Conservation (phyloP, 108 stramenopile species). For the Conticribra weissflogii region DNA sequence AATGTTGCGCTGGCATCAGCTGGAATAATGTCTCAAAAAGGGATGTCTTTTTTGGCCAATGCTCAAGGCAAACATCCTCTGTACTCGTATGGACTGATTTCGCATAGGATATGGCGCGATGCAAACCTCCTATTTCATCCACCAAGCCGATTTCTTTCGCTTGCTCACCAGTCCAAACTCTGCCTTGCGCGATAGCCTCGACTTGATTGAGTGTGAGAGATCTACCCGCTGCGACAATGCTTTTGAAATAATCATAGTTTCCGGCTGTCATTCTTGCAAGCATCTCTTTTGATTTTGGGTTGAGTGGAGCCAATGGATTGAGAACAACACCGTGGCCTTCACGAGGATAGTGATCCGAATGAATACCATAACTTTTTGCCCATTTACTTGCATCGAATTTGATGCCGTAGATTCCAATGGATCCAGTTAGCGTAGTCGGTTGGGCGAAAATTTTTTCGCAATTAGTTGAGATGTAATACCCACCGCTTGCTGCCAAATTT, state of each 20-base stretch:
- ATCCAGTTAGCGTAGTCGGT: slow-evolving; percentile 74
- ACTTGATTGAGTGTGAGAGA: slow-evolving; percentile 54
- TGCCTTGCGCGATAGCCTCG: slow-evolving; percentile 62
- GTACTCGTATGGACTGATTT: slow-evolving; percentile 52
- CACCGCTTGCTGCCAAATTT: slow-evolving; percentile 79
- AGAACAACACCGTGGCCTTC: slow-evolving; percentile 57
- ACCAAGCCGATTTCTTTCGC: slow-evolving; percentile 71
- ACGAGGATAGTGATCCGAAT: slow-evolving; percentile 56
- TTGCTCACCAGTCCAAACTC: slow-evolving; percentile 81
- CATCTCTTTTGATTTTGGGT: slow-evolving; percentile 58
- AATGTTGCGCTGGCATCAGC: neutral
- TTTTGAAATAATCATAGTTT: slow-evolving; percentile 73
- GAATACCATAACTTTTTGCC: slow-evolving; percentile 67
- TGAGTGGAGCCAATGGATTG: slow-evolving; percentile 65
- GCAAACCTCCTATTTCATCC: slow-evolving; percentile 74
- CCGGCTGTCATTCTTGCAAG: slow-evolving; percentile 51
- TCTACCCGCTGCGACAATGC: slow-evolving; percentile 62
- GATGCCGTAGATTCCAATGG: slow-evolving; percentile 78
- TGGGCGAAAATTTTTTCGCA: slow-evolving; percentile 72
- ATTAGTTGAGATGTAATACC: slow-evolving; percentile 75
- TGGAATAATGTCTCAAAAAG: slow-evolving; percentile 14
- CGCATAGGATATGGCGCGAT: slow-evolving; percentile 72
- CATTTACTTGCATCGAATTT: slow-evolving; percentile 67
- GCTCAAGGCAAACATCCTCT: slow-evolving; percentile 55
- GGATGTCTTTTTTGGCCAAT: slow-evolving; percentile 51